Conservation (phyloP, 257 asterid species). For the Fraxinus excelsior region DNA sequence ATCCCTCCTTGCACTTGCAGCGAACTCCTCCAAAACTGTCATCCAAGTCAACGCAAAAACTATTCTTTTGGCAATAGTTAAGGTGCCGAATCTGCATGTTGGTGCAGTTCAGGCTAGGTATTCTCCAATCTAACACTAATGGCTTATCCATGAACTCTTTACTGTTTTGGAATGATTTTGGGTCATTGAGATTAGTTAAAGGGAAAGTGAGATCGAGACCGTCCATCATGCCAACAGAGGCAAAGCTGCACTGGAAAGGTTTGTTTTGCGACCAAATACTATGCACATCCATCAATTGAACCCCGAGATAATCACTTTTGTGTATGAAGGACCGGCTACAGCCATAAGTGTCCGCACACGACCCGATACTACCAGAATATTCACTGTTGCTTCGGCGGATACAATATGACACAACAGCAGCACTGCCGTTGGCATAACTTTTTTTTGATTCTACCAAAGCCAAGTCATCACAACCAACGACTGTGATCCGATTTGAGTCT, state of each 20-base stretch:
- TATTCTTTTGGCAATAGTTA: conserved; percentile 1
- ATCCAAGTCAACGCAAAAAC: conserved; percentile 11
- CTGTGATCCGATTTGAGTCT: conserved; percentile 6
- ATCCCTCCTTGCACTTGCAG: conserved; percentile 23
- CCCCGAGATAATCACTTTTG: background rate
- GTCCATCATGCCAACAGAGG: background rate
- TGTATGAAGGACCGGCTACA: conserved; percentile 27
- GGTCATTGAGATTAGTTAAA: background rate
- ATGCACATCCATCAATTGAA: background rate
- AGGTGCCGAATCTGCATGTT: no score
- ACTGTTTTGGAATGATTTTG: background rate
- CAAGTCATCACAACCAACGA: conserved; percentile 29
- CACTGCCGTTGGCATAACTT: no score
- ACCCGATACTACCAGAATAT: no score
- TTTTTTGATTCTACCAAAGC: background rate
- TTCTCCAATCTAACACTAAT: conserved; percentile 27
- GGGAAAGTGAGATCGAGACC: background rate
- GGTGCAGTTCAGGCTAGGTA: background rate
- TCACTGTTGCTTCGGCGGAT: no score
- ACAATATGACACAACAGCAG: no score
- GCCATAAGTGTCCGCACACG: background rate
- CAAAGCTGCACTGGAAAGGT: conserved; percentile 17
- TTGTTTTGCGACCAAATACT: background rate
- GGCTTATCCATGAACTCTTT: conserved; percentile 2
- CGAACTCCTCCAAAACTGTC: conserved; percentile 15